Evolutionary conservation across 768 basidiomycete species (phyloP).

Genomic region (Omphalotus guepiniiformis): DNA sequence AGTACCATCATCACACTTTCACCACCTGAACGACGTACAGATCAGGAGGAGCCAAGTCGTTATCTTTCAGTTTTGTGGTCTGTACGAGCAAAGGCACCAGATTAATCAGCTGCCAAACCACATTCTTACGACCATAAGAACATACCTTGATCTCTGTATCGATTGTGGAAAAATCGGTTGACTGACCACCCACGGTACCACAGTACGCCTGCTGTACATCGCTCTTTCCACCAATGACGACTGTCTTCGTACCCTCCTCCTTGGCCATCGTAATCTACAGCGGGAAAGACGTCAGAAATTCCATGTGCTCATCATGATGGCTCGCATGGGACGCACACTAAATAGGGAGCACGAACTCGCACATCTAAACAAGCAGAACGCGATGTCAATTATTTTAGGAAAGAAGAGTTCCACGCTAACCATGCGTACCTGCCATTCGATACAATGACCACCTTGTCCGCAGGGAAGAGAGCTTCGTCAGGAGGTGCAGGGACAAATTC

Average conservation of each 20-base stretch:
- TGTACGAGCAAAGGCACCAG: conserved; percentile 16
- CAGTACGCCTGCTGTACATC: conserved; percentile 51
- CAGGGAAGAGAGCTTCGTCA: conserved; percentile 40
- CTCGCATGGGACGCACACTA: conserved; percentile 30
- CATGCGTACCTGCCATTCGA: conserved; percentile 45
- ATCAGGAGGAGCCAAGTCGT: conserved; percentile 54
- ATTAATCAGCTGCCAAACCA: neutral
- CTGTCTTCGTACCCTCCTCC: conserved; percentile 49
- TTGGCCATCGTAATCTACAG: conserved; percentile 57
- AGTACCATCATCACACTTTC: no score
- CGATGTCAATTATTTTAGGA: neutral
- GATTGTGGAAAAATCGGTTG: conserved; percentile 51
- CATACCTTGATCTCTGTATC: conserved; percentile 55
- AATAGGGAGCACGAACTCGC: conserved; percentile 46
- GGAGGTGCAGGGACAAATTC: conserved; percentile 33
- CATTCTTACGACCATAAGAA: neutral
- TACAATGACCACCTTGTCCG: conserved; percentile 47
- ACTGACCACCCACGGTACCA: conserved; percentile 62
- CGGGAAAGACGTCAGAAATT: neutral
- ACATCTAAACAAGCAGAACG: conserved; percentile 26
- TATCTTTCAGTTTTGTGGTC: conserved; percentile 51
- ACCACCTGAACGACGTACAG: conserved; percentile 30
- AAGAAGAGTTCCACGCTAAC: neutral
- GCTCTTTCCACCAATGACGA: conserved; percentile 52
- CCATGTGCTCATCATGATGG: neutral